phyloP scores from a whole-genome alignment of 2,329 filamentous ascomycete species.

The Torrubiella hemipterigena region DNA sequence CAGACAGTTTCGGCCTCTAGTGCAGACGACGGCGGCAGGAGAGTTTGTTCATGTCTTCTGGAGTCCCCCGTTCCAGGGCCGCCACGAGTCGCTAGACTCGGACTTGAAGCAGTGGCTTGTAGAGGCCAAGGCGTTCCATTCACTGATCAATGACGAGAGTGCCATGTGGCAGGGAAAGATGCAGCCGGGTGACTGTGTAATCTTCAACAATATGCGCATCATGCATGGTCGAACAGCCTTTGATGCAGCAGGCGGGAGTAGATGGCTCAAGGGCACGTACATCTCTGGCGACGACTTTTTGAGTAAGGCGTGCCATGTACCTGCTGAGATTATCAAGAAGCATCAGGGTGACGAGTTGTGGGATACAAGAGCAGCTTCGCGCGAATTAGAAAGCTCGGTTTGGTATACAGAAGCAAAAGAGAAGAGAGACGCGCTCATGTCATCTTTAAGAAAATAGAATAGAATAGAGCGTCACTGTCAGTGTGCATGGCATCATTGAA shows the following conservation, averaged over 20 bases:
- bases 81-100: conserved; percentile 18
- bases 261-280: conserved; percentile 83
- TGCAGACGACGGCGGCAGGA: conserved; percentile 19
- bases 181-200: conserved; percentile 70
- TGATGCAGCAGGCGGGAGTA: conserved; percentile 48
- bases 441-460: no score
- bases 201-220: conserved; percentile 86
- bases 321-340: conserved; percentile 13
- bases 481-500: neutral
- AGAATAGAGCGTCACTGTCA: neutral
- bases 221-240: conserved; percentile 75
- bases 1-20: conserved; percentile 41
- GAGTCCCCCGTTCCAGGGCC: conserved; percentile 70
- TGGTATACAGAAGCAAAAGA: no score
- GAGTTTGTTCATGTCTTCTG: conserved; percentile 34
- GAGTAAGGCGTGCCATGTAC: conserved; percentile 21
- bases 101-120: conserved; percentile 28
- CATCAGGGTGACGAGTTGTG: conserved; percentile 13
- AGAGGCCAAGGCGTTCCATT: conserved; percentile 43
- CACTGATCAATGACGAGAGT: conserved; percentile 40
- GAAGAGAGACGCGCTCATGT: no score
- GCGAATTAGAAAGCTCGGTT: conserved; percentile 11
- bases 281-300: conserved; percentile 42
- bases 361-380: conserved; percentile 13
- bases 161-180: conserved; percentile 62